These are phyloP conservation scores for Leccinum angustisporum DNA, from an alignment of 1,284 basidiomycete genomes.

Conservation along the genomic window DNA sequence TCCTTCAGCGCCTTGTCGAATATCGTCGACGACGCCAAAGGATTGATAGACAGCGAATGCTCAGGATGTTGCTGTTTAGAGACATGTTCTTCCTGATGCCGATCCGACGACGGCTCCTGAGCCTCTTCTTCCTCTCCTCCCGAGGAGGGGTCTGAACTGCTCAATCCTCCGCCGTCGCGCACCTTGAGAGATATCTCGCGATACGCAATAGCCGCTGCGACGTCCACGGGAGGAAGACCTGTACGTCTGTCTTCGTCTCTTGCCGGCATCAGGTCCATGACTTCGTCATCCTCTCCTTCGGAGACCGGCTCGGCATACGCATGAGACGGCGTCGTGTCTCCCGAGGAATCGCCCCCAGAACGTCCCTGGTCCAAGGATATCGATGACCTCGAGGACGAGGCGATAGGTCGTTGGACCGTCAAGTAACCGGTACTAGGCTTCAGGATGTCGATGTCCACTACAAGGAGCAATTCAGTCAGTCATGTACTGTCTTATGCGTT, in stretches of 20 bases:
- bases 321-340: conserved; percentile 52
- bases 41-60: conserved; percentile 71
- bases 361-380: conserved; percentile 40
- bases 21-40: conserved; percentile 75
- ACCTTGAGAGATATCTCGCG: conserved; percentile 77
- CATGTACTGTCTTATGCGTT: neutral
- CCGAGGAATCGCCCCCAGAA: conserved; percentile 38
- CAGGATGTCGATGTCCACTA: conserved; percentile 91
- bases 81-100: conserved; percentile 21
- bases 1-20: conserved; percentile 81
- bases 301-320: conserved; percentile 84
- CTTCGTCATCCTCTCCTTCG: conserved; percentile 88
- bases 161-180: conserved; percentile 26
- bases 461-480: conserved; percentile 6
- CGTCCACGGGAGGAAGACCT: conserved; percentile 68
- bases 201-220: conserved; percentile 79
- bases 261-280: conserved; percentile 65
- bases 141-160: conserved; percentile 12
- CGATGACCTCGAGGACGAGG: conserved; percentile 41
- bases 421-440: conserved; percentile 81
- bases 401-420: conserved; percentile 73
- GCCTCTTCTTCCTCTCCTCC: conserved; percentile 33
- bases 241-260: conserved; percentile 78
- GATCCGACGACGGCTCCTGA: conserved; percentile 44
- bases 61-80: conserved; percentile 30